Conservation (phyloP, 257 asterid species). For the Linaria vulgaris region DNA sequence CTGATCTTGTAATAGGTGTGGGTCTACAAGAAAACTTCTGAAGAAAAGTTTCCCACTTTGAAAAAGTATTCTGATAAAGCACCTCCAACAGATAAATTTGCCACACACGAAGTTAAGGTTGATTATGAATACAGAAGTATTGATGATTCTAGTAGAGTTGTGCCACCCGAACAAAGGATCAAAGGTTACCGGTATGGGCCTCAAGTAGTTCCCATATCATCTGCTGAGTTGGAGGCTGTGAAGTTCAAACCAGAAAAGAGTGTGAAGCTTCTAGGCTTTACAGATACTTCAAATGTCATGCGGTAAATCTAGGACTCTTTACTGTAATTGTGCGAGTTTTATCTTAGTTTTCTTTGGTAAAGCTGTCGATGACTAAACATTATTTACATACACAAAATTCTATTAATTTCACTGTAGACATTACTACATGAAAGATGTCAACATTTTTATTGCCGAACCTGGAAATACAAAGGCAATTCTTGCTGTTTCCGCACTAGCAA, state of each 20-base stretch:
- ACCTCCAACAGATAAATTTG: constrained; percentile 84
- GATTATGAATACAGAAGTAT: constrained; percentile 69
- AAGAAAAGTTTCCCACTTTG: constrained; percentile 89
- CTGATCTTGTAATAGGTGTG: constrained; percentile 58
- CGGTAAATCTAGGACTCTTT: constrained; percentile 50
- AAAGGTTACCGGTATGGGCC: constrained; percentile 94
- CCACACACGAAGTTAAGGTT: constrained; percentile 85
- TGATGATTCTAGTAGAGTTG: constrained; percentile 62
- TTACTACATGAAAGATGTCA: constrained; percentile 90
- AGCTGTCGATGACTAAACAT: constrained; percentile 16
- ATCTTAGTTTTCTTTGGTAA: constrained; percentile 14
- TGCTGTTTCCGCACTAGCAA: constrained; percentile 87
- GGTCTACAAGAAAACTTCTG: constrained; percentile 94
- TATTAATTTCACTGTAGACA: constrained; percentile 52
- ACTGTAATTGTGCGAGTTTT: constrained; percentile 16
- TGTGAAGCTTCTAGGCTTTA: constrained; percentile 89
- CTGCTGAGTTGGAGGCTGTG: constrained; percentile 92
- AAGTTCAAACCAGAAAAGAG: constrained; percentile 95
- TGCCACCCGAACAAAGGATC: constrained; percentile 97
- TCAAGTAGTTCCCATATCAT: constrained; percentile 94
- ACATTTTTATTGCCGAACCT: constrained; percentile 90
- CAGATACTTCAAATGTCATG: constrained; percentile 82
- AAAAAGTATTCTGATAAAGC: constrained; percentile 92
- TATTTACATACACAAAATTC: constrained; percentile 17
- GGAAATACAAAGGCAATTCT: constrained; percentile 61